phyloP scores from a whole-genome alignment of 306 rosid genomes.

The Carpinus fangiana region DNA sequence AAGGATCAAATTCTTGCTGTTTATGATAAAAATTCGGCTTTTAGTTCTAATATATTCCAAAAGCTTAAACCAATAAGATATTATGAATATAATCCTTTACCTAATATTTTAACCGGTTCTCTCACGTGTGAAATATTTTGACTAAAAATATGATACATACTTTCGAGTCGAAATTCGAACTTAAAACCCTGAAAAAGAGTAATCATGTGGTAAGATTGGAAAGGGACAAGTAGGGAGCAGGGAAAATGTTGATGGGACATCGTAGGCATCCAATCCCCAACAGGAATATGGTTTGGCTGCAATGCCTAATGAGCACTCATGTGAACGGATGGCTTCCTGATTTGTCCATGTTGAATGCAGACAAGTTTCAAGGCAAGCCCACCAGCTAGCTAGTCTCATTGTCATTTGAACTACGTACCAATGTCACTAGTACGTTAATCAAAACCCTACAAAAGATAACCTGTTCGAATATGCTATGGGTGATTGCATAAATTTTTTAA shows the following conservation, averaged over 20 bases:
- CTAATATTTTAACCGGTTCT: too few species aligned
- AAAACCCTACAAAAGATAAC: background rate
- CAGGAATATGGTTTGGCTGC: conserved; percentile 22
- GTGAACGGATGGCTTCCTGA: conserved; percentile 14
- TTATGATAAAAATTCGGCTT: too few species aligned
- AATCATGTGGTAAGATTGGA: background rate
- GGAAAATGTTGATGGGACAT: background rate
- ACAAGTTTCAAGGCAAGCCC: conserved; percentile 8
- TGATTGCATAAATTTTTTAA: background rate
- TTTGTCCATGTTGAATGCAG: conserved; percentile 9
- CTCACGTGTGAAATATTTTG: too few species aligned
- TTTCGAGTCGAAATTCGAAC: too few species aligned
- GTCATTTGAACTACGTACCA: background rate
- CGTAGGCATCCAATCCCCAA: too few species aligned
- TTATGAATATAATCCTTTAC: too few species aligned
- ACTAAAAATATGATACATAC: too few species aligned
- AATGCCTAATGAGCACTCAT: conserved; percentile 17
- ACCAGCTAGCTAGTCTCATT: background rate
- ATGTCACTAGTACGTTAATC: background rate
- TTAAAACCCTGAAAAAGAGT: background rate
- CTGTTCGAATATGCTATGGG: background rate
- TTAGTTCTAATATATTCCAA: too few species aligned
- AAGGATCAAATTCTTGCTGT: too few species aligned
- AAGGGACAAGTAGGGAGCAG: conserved; percentile 14
- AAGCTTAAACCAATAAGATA: too few species aligned